Conservation (phyloP, 179 eudicot genomes). For the Gypsophila paniculata region DNA sequence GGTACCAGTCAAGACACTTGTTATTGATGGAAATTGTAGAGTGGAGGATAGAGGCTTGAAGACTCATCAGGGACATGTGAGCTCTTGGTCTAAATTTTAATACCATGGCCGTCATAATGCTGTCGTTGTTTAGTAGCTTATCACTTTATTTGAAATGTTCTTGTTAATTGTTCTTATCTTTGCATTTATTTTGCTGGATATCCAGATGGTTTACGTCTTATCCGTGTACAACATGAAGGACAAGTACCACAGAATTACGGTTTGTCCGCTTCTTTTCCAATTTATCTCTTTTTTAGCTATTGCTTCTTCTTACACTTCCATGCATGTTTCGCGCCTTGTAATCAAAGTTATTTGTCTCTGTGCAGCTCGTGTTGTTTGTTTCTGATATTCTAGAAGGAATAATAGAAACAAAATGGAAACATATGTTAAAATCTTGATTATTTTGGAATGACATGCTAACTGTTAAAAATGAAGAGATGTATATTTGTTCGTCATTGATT, state of each 20-base stretch:
- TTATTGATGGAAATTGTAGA: constrained; percentile 95
- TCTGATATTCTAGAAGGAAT: too few relatives aligned
- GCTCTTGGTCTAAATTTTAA: constrained; percentile 23
- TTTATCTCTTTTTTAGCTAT: constrained; percentile 10
- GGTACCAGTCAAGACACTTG: constrained; percentile 91
- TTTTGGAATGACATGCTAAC: too few relatives aligned
- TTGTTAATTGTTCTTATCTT: constrained; percentile 5
- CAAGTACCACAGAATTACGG: constrained; percentile 89
- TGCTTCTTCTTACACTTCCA: neutral
- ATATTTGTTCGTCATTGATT: too few relatives aligned
- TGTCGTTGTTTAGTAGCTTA: neutral
- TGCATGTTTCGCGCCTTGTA: neutral
- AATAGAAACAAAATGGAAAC: too few relatives aligned
- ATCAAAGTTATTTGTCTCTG: neutral
- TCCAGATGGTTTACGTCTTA: constrained; percentile 92
- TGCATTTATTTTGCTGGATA: constrained; percentile 15
- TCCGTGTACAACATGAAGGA: constrained; percentile 95
- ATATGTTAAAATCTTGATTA: too few relatives aligned
- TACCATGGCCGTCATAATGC: too few relatives aligned
- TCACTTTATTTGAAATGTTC: neutral
- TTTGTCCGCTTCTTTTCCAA: constrained; percentile 29
- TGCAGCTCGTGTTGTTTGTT: too few relatives aligned
- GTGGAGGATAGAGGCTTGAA: constrained; percentile 98
- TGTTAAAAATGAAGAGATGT: too few relatives aligned
- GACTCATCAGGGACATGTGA: constrained; percentile 98